Base-by-base conservation (phyloP, 495 filamentous ascomycete species). In the Echria macrotheca region DNA sequence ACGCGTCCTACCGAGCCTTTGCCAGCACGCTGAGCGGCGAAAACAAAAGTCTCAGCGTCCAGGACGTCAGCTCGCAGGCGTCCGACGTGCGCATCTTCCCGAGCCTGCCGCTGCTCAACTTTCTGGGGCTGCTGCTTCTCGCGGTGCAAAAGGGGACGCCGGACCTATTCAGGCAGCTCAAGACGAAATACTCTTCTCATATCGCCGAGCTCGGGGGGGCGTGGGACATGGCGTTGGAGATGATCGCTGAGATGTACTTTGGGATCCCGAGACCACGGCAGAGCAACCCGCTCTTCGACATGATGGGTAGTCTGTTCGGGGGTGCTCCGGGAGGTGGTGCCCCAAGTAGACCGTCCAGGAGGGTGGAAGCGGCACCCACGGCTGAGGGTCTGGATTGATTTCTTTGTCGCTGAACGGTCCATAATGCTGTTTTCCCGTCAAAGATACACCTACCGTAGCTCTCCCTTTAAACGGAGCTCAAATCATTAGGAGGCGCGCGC, bases 171-270 rank as follows among this genome's bases (percentile, higher is more conserved):
- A 81, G 82, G 53, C 83, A 88, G 62, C 71, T 97, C 50, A 83
- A 80, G 57, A 80, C 74, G 14, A 91, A 96, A 60, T 98, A 97
- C 65, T 77, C 80, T 9, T 62, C 71, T 3, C 80, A 91, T 45
- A 77, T 97, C 29, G 78, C 76, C 50, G 94, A 96, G 53, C 69
- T 83, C 10, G 67, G 65, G 3, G 75, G 73, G 1, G 70, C 71
- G 19, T 96, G 93, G 89, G 84, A 89, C 32, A 89, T 93, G 61
- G 79, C 86, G 17, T 70, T 97, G 55, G 84, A 87, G 33, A 81
- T 86, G 63, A 82, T 97, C 54, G 93, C 86, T 32, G 91, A 97
- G 76, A 91, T 93, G 78, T 99, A 96, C 70, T 99, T 97, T 65
- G 83, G 79, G n/a, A 96, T 99, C 60, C 84, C 84, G 74, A 81